Percentiles rank a stretch among this genome's conserved stretches.
phyloP scores from a whole-genome alignment of 306 rosid genomes.

The Glycine soja region DNA sequence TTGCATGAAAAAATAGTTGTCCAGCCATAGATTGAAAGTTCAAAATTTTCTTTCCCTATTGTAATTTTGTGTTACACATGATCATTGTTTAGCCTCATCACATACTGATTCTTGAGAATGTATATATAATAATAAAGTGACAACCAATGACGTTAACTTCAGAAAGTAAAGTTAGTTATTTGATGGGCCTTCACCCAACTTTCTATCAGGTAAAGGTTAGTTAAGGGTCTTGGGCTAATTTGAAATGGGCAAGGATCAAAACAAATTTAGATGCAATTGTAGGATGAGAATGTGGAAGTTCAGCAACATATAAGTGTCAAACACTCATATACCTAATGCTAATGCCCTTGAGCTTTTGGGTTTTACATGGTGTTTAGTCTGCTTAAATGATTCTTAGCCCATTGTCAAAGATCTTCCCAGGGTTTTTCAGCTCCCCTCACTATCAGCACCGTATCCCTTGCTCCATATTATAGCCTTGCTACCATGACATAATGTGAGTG shows the following conservation, averaged over 20 bases:
- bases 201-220: not conserved
- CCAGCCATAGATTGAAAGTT: constrained; percentile 34
- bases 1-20: constrained; percentile 8
- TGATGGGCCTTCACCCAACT: constrained; percentile 22
- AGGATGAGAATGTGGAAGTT: too few relatives aligned
- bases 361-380: not conserved
- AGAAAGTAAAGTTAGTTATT: constrained; percentile 12
- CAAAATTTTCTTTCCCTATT: constrained; percentile 8
- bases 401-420: not conserved
- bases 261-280: not conserved
- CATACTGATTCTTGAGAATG: constrained; percentile 58
- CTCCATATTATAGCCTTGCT: constrained; percentile 33
- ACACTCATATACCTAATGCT: not conserved
- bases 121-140: constrained; percentile 35
- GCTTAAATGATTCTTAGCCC: not conserved
- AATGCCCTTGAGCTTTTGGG: not conserved
- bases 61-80: constrained; percentile 1
- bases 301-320: not conserved
- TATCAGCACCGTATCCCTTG: not conserved
- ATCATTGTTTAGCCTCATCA: not conserved
- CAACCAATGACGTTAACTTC: constrained; percentile 9
- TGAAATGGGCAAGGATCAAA: constrained; percentile 41
- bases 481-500: constrained; percentile 21
- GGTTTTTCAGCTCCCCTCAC: not conserved
- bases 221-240: constrained; percentile 1